Conservation (phyloP, 2,329 filamentous ascomycete genomes). For the Arthrobotrys megalospora region DNA sequence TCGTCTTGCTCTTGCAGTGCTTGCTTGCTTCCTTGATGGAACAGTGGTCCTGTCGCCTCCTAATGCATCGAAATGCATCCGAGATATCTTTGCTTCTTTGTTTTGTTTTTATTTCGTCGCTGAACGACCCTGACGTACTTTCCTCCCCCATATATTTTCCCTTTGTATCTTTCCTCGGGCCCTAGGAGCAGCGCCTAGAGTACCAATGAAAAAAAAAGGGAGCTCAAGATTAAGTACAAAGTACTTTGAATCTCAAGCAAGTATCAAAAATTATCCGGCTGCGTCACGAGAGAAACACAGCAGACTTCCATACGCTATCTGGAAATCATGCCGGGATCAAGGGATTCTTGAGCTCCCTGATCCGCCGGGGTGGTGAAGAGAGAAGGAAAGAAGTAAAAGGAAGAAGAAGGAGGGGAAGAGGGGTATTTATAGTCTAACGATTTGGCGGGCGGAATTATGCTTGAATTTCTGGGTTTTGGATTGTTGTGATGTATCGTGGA, state of each 20-base stretch:
- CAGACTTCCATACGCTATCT: no score
- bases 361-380: background rate
- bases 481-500: no score
- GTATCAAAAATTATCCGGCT: slow-evolving; percentile 7
- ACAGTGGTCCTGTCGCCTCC: no score
- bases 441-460: no score
- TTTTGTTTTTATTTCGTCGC: no score
- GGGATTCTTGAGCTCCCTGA: slow-evolving; percentile 21
- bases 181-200: slow-evolving; percentile 19
- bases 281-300: no score
- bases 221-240: slow-evolving; percentile 9
- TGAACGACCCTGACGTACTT: no score
- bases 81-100: no score
- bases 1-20: no score
- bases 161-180: background rate
- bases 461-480: no score
- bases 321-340: background rate
- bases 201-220: slow-evolving; percentile 12
- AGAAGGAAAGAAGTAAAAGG: slow-evolving; percentile 8
- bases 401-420: background rate
- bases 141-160: background rate
- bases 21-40: no score
- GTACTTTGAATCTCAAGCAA: slow-evolving; percentile 14
- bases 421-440: slow-evolving; percentile 2
- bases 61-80: no score